Evolutionary conservation across 2,329 filamentous ascomycete genomes (phyloP).

Genomic region (Aspergillus costaricaensis): DNA sequence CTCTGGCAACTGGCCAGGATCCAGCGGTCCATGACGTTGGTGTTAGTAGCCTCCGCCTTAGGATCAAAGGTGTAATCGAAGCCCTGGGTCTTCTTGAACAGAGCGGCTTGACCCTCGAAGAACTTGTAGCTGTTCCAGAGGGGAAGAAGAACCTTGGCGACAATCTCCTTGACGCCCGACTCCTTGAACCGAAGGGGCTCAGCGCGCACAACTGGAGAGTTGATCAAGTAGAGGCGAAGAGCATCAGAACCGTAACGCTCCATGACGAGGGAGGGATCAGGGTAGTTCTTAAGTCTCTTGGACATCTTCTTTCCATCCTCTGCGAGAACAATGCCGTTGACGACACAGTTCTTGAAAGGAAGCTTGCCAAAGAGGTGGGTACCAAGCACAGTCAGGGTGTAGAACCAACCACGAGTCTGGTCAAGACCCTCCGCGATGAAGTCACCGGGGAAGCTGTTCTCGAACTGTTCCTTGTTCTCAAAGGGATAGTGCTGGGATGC

Average conservation of each 20-base stretch:
- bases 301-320: conserved; percentile 99
- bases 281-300: conserved; percentile 94
- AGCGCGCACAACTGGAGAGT: conserved; percentile 89
- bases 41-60: conserved; percentile 71
- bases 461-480: conserved; percentile 78
- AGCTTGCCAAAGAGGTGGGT: conserved; percentile 82
- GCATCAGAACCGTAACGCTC: conserved; percentile 88
- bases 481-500: conserved; percentile 90
- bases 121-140: conserved; percentile 98
- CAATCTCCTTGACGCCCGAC: conserved; percentile 87
- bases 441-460: conserved; percentile 81
- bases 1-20: conserved; percentile 91
- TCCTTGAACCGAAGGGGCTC: conserved; percentile 93
- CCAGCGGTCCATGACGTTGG: conserved; percentile 95
- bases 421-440: conserved; percentile 94
- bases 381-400: conserved; percentile 84
- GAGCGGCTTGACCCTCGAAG: conserved; percentile 82
- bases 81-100: conserved; percentile 82
- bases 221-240: conserved; percentile 91
- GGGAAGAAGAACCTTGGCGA: conserved; percentile 85
- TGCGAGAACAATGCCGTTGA: conserved; percentile 90
- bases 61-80: conserved; percentile 79
- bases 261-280: conserved; percentile 81
- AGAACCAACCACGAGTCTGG: conserved; percentile 96
- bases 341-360: conserved; percentile 94